Conservation (phyloP, 208 protist genomes). For the Lotmaria passim region DNA sequence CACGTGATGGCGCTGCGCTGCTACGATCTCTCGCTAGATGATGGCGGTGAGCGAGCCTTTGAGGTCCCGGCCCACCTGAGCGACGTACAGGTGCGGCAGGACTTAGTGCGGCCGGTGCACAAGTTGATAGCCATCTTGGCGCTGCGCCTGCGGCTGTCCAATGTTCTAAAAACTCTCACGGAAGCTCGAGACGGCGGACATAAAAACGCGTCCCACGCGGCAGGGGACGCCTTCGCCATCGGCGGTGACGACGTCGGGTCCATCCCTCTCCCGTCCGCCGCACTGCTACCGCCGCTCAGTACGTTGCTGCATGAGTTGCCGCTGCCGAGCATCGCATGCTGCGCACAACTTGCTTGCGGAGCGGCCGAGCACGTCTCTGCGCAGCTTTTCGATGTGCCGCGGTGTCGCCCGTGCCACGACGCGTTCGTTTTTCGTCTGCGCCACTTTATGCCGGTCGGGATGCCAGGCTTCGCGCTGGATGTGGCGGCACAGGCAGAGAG, state of each 20-base stretch:
- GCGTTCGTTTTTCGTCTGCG: conserved; percentile 27
- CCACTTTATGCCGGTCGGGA: conserved; percentile 17
- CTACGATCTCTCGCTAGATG: conserved; percentile 18
- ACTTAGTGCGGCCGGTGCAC: conserved; percentile 30
- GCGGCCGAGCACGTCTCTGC: background rate
- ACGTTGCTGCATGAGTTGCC: conserved; percentile 15
- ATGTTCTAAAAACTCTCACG: conserved; percentile 12
- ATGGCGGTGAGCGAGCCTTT: background rate
- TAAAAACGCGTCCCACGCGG: background rate
- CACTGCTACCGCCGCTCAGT: conserved; percentile 7
- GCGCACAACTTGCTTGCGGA: background rate
- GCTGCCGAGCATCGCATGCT: conserved; percentile 5
- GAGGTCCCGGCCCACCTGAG: conserved; percentile 17
- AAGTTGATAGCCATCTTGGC: conserved; percentile 41
- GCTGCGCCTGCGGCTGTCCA: conserved; percentile 25
- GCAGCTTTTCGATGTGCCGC: conserved; percentile 15
- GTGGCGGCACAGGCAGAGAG: conserved; percentile 19
- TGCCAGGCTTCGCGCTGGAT: conserved; percentile 23
- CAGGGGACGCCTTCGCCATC: background rate
- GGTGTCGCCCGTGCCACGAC: conserved; percentile 20
- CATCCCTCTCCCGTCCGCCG: background rate
- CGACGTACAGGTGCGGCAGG: conserved; percentile 37
- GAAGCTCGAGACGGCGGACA: background rate
- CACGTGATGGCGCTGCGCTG: conserved; percentile 7
- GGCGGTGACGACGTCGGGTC: background rate